Evolutionary conservation across 176 grass and related monocot species (phyloP), one percentile per base, ranked within the genome.

Genomic region (Oryza officinalis): DNA sequence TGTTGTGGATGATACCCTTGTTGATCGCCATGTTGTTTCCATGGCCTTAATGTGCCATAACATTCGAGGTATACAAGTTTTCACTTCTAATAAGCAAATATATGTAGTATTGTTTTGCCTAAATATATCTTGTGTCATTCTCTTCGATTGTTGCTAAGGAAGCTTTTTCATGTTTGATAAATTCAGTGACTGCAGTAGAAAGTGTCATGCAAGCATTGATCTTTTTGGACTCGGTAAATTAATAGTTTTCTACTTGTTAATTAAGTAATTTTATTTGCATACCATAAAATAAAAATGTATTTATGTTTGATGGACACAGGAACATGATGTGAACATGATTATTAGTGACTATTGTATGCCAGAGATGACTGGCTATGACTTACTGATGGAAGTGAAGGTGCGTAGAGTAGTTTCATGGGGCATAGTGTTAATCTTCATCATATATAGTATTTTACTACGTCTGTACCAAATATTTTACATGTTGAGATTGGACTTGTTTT

Each of bases 321-420:
- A 52, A 75, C 46, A 54, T 75, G 72, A 54, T 52, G 72, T 75
- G 17, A 31, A 54, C 15, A 32, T 75, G 27, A 75, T 75, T 54
- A 13, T 49, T 49, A 49, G 46, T 49, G 46, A 49, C 46, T 49
- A 49, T 4, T 49, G 46, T 49, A 49, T 49, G 46, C 46, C 46
- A 49, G 46, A 49, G 46, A 49, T 49, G 46, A 49, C 46, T 2
- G 13, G 46, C 46, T 49, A 15, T 49, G 46, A 49, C 1, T 49
- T 49, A 49, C 46, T 49, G 14, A 49, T 49, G 46, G 46, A 49
- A 49, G 46, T 49, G 13, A 49, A 49, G 46, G 46, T 49, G 46
- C 2, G 13, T 49, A 49, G 13, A 17, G 14, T 49, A 49, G 46
- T 49, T 0, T 49, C 46, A 17, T 49, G 13, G 13, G 15, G 46